Conservation (phyloP, 441 rosid species). For the Hura crepitans region DNA sequence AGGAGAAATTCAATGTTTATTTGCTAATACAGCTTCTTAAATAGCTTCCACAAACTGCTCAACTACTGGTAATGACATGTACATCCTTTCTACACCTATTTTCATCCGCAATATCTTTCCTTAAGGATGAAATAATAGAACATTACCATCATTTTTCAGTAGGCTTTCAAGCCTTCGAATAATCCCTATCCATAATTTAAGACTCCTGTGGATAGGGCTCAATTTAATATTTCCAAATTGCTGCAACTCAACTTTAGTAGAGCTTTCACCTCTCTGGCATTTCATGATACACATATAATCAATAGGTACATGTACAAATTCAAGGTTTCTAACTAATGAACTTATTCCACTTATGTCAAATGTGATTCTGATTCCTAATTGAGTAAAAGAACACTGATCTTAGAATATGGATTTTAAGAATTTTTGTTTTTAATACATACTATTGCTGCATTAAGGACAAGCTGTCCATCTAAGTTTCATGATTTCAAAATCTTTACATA, state of each 20-base stretch:
- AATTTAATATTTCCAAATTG: slow-evolving; percentile 85
- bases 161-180: slow-evolving; percentile 54
- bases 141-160: slow-evolving; percentile 37
- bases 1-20: slow-evolving; percentile 48
- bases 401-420: background rate
- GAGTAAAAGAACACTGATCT: background rate
- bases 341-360: slow-evolving; percentile 2
- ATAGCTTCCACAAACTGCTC: slow-evolving; percentile 53
- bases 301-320: slow-evolving; percentile 60
- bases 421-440: slow-evolving; percentile 6
- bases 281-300: slow-evolving; percentile 84
- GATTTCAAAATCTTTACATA: slow-evolving; percentile 26
- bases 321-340: slow-evolving; percentile 38
- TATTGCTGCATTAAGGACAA: slow-evolving; percentile 9
- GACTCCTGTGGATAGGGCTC: slow-evolving; percentile 81
- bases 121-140: slow-evolving; percentile 49
- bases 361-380: background rate
- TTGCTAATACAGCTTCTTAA: slow-evolving; percentile 42
- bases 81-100: slow-evolving; percentile 50
- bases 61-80: slow-evolving; percentile 51
- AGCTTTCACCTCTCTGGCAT: slow-evolving; percentile 50
- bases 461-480: slow-evolving; percentile 17
- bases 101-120: slow-evolving; percentile 43
- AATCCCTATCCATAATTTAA: slow-evolving; percentile 78
- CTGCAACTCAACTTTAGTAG: slow-evolving; percentile 58